phyloP scores from a whole-genome alignment of 1,284 basidiomycete genomes.

The Pholiota adiposa region DNA sequence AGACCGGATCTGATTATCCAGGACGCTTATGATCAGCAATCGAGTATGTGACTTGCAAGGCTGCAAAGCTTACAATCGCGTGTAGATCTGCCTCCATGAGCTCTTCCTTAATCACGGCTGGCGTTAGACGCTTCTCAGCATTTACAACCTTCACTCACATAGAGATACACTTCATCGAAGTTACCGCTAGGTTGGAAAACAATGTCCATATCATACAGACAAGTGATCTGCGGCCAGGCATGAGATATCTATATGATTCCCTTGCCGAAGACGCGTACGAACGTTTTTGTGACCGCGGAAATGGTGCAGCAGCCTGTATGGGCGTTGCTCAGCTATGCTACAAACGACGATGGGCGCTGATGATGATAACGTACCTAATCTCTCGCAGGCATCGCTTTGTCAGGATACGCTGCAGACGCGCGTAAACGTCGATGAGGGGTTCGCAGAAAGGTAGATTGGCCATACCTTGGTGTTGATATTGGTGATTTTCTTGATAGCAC shows the following conservation, averaged over 20 bases:
- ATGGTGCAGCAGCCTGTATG: constrained; percentile 82
- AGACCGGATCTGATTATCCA: constrained; percentile 80
- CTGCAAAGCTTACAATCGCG: constrained; percentile 78
- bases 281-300: constrained; percentile 98
- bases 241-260: constrained; percentile 1
- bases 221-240: constrained; percentile 67
- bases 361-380: constrained; percentile 68
- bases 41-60: not conserved
- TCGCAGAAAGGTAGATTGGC: not conserved
- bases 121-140: not conserved
- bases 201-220: constrained; percentile 97
- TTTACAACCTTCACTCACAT: constrained; percentile 52
- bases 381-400: constrained; percentile 95
- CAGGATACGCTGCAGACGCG: constrained; percentile 72
- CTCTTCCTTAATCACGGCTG: constrained; percentile 69
- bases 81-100: constrained; percentile 99
- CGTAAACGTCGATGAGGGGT: constrained; percentile 7
- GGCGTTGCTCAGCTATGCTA: constrained; percentile 8
- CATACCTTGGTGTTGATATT: constrained; percentile 93
- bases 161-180: constrained; percentile 96
- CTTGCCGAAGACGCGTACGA: constrained; percentile 23
- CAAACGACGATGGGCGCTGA: constrained; percentile 1
- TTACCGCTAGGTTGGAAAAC: constrained; percentile 87
- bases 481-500: constrained; percentile 97
- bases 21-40: constrained; percentile 9